Base-by-base conservation (phyloP, 148 eudicot genomes). In the Limonium bicolor region DNA sequence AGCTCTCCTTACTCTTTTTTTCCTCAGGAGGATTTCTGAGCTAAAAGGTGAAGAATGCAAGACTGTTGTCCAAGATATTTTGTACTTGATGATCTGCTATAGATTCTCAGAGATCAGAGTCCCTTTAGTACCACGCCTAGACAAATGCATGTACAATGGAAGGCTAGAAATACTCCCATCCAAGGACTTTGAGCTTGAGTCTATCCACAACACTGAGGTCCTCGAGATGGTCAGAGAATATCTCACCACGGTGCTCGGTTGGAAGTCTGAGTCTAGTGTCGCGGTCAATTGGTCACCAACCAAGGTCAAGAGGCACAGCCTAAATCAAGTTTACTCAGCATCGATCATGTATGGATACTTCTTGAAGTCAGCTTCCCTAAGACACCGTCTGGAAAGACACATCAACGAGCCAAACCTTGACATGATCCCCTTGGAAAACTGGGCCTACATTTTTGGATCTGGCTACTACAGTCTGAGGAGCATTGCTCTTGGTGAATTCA, bases 261-360 rank as follows among this genome's bases (percentile, higher is more conserved):
- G 69, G 74, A 63, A 63, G 50, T 46, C 74, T n/a, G 63, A 72
- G 25, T 70, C 86, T 7, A 72, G 61, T 47, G 93, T 80, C n/a
- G 32, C 65, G 3, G 81, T 45, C 46, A 66, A 64, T 48, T 80
- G 95, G 87, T 66, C 95, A 38, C 35, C 59, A 13, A 70, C 76
- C 33, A 17, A 64, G 26, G 46, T 84, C 24, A 53, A 51, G 27
- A 54, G 41, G 51, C 32, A 55, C 7, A 66, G 41, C 19, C 79
- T 84, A 25, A 70, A 63, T 42, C 65, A 40, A 58, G 41, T 70
- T 20, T 90, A 90, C 38, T 27, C 63, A 22, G 63, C 64, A 25
- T 90, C 95, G 1, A 55, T 90, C 50, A 50, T 66, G 15, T 84
- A 61, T 27, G 97, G 97, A 26, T 88, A 84, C 71, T 77, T 88